These are phyloP conservation scores for Incumbomyces lentus DNA, from an alignment of 2,329 filamentous ascomycete genomes.

Conservation along the genomic window DNA sequence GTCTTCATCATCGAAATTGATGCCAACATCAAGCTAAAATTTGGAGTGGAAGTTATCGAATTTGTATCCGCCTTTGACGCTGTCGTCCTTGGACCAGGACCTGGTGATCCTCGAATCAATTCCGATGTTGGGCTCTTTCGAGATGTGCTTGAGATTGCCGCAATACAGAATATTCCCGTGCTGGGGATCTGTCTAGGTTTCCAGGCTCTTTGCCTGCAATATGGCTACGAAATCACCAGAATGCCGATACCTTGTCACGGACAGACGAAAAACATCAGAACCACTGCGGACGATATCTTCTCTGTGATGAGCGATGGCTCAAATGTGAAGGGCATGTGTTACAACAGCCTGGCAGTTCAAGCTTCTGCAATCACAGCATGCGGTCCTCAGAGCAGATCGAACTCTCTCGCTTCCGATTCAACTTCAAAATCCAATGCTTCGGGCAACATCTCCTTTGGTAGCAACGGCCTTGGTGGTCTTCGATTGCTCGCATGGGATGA, in stretches of 20 bases:
- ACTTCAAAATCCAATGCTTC: neutral
- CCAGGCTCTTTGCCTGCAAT: conserved; percentile 63
- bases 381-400: conserved; percentile 21
- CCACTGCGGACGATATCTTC: conserved; percentile 56
- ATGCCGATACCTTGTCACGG: conserved; percentile 71
- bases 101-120: conserved; percentile 62
- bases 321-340: conserved; percentile 61
- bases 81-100: conserved; percentile 81
- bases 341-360: conserved; percentile 20
- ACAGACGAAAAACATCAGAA: conserved; percentile 60
- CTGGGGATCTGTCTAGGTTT: conserved; percentile 86
- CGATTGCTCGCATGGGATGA: conserved; percentile 53
- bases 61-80: conserved; percentile 57
- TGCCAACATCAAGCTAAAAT: conserved; percentile 36
- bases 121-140: conserved; percentile 76
- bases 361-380: conserved; percentile 16
- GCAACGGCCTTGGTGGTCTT: conserved; percentile 20
- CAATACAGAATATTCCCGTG: conserved; percentile 56
- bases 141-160: conserved; percentile 59
- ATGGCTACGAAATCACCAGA: conserved; percentile 56
- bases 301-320: conserved; percentile 35
- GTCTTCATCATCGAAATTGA: conserved; percentile 67
- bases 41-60: conserved; percentile 19
- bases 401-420: neutral
- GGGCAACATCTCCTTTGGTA: neutral